These are phyloP conservation scores for Triticum monococcum DNA, from an alignment of 176 grass and related monocot species.

Conservation along the genomic window DNA sequence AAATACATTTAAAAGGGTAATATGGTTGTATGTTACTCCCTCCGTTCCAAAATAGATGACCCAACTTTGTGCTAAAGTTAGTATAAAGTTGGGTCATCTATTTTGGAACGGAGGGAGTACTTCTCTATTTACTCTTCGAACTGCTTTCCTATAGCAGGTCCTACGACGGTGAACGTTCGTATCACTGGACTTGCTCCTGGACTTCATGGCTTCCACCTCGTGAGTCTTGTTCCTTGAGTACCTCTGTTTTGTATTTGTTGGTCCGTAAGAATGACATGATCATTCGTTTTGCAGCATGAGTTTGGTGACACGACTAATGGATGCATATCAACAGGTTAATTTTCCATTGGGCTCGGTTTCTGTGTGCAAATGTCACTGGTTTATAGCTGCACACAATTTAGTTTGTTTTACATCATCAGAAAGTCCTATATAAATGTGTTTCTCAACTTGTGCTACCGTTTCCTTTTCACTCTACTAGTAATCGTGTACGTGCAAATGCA, in stretches of 20 bases:
- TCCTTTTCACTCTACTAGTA: neutral
- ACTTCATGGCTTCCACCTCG: conserved; percentile 83
- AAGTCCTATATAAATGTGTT: neutral
- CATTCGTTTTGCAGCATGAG: conserved; percentile 62
- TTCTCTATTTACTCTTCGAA: neutral
- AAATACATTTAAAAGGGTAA: neutral
- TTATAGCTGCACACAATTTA: neutral
- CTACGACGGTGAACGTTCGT: conserved; percentile 67
- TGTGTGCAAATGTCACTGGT: neutral
- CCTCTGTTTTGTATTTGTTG: neutral
- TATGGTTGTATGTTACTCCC: neutral
- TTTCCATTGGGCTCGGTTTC: neutral
- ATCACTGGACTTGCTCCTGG: conserved; percentile 81
- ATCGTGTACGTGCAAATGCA: no score
- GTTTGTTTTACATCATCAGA: neutral
- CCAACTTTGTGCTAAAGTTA: no score
- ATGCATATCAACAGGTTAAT: conserved; percentile 89
- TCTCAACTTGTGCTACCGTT: neutral
- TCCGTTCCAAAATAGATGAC: no score
- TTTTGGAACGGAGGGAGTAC: no score
- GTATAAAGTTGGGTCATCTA: no score
- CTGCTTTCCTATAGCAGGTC: conserved; percentile 50
- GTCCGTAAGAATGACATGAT: neutral
- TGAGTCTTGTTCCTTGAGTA: conserved; percentile 31
- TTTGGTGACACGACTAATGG: conserved; percentile 91